These are phyloP conservation scores for Vitis amurensis DNA, from an alignment of 164 flowering plant genomes.

Conservation along the genomic window DNA sequence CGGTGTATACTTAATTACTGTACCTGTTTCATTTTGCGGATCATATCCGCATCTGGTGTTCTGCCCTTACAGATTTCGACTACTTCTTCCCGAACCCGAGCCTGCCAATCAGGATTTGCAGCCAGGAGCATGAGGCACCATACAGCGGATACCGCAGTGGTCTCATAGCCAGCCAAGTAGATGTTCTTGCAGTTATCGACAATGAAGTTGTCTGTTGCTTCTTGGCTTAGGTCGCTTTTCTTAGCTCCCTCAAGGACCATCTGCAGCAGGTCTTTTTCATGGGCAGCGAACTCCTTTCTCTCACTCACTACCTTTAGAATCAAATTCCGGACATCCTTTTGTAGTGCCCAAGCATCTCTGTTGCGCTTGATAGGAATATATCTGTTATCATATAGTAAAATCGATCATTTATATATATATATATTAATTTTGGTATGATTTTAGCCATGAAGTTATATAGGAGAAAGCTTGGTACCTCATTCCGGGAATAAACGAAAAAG, in stretches of 20 bases:
- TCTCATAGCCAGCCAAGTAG: slow-evolving; percentile 31
- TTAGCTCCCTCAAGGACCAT: slow-evolving; percentile 10
- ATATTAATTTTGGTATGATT: neutral
- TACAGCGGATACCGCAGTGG: slow-evolving; percentile 16
- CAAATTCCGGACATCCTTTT: slow-evolving; percentile 31
- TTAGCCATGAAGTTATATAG: neutral
- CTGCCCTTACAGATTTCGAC: neutral
- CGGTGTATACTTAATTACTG: neutral
- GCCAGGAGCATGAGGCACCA: slow-evolving; percentile 26
- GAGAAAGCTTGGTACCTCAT: slow-evolving; percentile 26
- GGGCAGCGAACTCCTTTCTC: slow-evolving; percentile 3
- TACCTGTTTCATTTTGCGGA: slow-evolving; percentile 22
- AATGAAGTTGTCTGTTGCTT: slow-evolving; percentile 9
- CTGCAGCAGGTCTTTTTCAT: slow-evolving; percentile 18
- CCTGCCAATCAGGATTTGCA: slow-evolving; percentile 22
- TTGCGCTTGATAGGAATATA: slow-evolving; percentile 40
- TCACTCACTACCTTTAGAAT: slow-evolving; percentile 43
- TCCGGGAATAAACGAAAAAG: slow-evolving; percentile 29
- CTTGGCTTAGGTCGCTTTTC: neutral
- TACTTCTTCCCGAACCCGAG: slow-evolving; percentile 18
- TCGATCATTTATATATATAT: neutral
- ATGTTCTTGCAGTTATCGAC: slow-evolving; percentile 26
- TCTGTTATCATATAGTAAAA: slow-evolving; percentile 9
- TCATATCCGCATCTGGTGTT: slow-evolving; percentile 11
- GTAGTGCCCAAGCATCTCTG: slow-evolving; percentile 41